These are phyloP conservation scores for Candida morakotiae DNA, from an alignment of 805 yeast species.

Conservation along the genomic window DNA sequence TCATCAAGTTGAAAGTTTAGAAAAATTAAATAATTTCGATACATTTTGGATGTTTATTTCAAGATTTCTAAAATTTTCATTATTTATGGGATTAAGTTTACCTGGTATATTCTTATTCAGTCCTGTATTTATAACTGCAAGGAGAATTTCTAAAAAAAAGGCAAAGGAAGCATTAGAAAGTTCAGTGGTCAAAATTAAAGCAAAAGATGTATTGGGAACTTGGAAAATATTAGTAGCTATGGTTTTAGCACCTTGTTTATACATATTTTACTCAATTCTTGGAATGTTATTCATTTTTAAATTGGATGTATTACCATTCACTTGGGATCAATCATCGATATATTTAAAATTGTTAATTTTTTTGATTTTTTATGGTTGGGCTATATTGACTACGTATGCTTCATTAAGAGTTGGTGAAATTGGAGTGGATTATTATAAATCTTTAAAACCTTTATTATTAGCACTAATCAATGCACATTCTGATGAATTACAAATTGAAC, in stretches of 20 bases:
- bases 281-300: constrained; percentile 20
- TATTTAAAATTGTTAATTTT: constrained; percentile 19
- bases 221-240: constrained; percentile 43
- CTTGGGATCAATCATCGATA: not conserved
- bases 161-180: constrained; percentile 36
- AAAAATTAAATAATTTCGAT: constrained; percentile 16
- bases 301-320: constrained; percentile 2
- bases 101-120: constrained; percentile 37
- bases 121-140: constrained; percentile 36
- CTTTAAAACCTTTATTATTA: constrained; percentile 33
- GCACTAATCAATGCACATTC: constrained; percentile 26
- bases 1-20: constrained; percentile 34
- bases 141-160: constrained; percentile 28
- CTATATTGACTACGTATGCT: constrained; percentile 38
- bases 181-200: constrained; percentile 37
- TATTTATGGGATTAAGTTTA: constrained; percentile 29
- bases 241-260: constrained; percentile 36
- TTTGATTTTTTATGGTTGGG: constrained; percentile 28
- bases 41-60: constrained; percentile 21
- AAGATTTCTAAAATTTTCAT: constrained; percentile 23
- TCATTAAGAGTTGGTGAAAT: constrained; percentile 39
- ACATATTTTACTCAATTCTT: constrained; percentile 34
- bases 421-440: constrained; percentile 39
- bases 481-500: constrained; percentile 27
- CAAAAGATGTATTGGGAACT: constrained; percentile 38